Base-by-base conservation (phyloP, 495 filamentous ascomycete genomes). In the Aspergillus hancockii region DNA sequence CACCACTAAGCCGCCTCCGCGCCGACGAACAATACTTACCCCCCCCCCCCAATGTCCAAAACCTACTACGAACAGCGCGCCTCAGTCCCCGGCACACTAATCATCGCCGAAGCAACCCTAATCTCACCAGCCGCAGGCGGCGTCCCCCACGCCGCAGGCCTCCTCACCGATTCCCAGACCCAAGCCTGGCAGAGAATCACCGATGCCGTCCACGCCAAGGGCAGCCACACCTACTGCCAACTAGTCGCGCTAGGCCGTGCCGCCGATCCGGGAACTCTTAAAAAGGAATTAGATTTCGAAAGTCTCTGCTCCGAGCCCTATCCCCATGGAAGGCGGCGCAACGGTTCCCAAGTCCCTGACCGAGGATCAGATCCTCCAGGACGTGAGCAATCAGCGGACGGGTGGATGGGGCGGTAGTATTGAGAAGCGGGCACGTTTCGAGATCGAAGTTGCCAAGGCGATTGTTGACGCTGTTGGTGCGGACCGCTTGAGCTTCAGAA, bases 351-450 rank as follows among this genome's bases (percentile, higher is more conserved):
- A 63, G 8, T 70, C 70, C 1, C 64, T 91, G 69, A 83, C 75
- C 0, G 65, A 75, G 19, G 76, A 93, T 63, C 90, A 92, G 68
- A 92, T 93, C 72, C 69, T 77, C 5, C 86, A 88, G 62, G 81
- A 85, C 57, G 73, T 63, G 14, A 71, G 62, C 56, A 91, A 91
- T 70, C 60, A 78, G 58, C 79, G 88, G 5, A 84, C 77, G 8
- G 88, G 91, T 68, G 38, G 58, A 12, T 91, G 83, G 67, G 89
- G 89, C 16, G 88, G 88, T 21, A 86, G 78, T 60, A 64, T 89
- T 34, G 86, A 87, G 73, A 89, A 88, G 58, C 76, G 89, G 40
- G 72, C 81, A 5, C 77, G 85, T 13, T 85, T 92, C 52, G 76
- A 66, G 3, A 47, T 88, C 7, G 87, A 88, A 64, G 81, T 88